Evolutionary conservation across 768 basidiomycete genomes (phyloP).

Genomic region (Hortiboletus campestris): DNA sequence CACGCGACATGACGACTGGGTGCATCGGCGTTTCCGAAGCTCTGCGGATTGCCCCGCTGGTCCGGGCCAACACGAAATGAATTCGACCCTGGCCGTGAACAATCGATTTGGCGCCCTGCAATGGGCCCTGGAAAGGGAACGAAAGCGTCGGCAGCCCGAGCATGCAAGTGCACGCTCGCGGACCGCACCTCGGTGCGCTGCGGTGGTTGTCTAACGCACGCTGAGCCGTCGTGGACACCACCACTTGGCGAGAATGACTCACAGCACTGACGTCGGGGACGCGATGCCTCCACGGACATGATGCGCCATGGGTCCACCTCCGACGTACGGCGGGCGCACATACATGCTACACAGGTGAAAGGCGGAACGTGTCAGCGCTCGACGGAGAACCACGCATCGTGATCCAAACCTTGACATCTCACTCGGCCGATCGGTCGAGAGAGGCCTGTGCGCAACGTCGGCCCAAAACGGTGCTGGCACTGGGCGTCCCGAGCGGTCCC

Average conservation of each 20-base stretch:
- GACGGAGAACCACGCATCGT: background rate
- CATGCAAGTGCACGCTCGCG: background rate
- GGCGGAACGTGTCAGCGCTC: background rate
- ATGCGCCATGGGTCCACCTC: background rate
- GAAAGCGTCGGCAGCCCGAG: background rate
- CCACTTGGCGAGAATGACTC: background rate
- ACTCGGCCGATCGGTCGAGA: background rate
- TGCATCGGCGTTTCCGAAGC: background rate
- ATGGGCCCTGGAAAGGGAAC: background rate
- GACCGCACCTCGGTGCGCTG: background rate
- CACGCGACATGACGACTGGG: background rate
- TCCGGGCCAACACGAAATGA: background rate
- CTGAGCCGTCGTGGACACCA: background rate
- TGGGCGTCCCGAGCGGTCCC: background rate
- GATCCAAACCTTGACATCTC: conserved; percentile 6
- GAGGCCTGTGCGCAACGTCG: background rate
- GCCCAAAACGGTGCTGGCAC: conserved; percentile 1
- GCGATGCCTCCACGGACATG: background rate
- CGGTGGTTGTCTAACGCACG: background rate
- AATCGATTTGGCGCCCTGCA: background rate
- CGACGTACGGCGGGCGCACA: background rate
- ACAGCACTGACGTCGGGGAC: background rate
- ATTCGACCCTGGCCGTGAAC: background rate
- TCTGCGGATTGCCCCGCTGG: background rate
- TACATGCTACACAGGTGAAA: background rate